phyloP scores from a whole-genome alignment of 495 filamentous ascomycete genomes.

The Trichoderma gamsii region DNA sequence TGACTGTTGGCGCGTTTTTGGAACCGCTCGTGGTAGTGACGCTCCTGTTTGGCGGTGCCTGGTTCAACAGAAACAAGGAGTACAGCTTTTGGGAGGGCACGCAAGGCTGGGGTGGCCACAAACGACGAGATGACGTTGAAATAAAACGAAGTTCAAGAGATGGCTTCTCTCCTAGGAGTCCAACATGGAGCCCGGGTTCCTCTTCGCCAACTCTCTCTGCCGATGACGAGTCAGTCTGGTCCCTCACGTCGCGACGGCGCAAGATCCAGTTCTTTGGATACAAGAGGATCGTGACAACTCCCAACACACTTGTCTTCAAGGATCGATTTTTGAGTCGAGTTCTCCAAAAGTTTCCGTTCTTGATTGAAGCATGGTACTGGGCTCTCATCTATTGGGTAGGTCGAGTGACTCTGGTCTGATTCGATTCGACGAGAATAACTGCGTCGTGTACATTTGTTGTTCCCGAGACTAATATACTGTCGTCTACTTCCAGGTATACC shows the following conservation, averaged over 20 bases:
- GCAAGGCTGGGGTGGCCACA: not conserved
- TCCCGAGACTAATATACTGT: not conserved
- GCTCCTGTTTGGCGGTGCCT: conserved; percentile 27
- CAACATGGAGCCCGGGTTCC: not conserved
- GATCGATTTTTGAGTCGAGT: conserved; percentile 31
- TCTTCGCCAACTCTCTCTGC: not conserved
- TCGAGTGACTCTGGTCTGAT: not conserved
- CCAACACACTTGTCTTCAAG: conserved; percentile 15
- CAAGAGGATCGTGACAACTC: conserved; percentile 1
- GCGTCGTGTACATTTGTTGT: conserved; percentile 29
- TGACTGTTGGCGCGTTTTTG: conserved; percentile 31
- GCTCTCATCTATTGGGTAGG: conserved; percentile 55
- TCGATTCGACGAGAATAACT: conserved; percentile 29
- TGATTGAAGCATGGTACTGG: conserved; percentile 81
- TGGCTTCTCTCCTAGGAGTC: not conserved
- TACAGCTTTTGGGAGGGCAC: conserved; percentile 12
- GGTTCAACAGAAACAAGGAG: conserved; percentile 31
- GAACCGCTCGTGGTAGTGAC: conserved; percentile 31
- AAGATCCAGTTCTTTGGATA: conserved; percentile 2
- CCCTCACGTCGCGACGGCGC: conserved; percentile 3
- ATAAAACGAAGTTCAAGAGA: conserved; percentile 2
- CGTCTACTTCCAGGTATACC: not conserved
- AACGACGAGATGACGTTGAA: conserved; percentile 8
- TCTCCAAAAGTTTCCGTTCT: conserved; percentile 63
- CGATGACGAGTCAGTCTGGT: conserved; percentile 2